Base-by-base conservation (phyloP, 306 rosid genomes). In the Dryas alaskensis region DNA sequence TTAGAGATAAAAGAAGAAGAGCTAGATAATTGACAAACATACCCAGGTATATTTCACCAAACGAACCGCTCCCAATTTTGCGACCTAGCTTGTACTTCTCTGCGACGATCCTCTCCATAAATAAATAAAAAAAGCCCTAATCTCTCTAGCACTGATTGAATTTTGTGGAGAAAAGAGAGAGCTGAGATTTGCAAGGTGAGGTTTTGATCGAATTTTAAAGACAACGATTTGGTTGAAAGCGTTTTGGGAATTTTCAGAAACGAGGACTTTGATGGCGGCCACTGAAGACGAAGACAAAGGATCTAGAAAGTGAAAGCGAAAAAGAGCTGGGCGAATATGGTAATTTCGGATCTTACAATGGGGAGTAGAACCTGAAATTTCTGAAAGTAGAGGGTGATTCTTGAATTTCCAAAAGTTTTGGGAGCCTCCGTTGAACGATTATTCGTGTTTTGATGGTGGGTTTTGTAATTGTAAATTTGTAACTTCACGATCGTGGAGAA, bases 61-160 rank as follows among this genome's bases (percentile, higher is more conserved):
- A 90, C 0, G 96, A 90, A 13, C 92, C 92, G 76, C 92, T 84
- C 1, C 96, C 96, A 27, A 90, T 88, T 81, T 88, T 90, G 67
- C 89, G 86, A 78, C 96, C 92, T 58, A 88, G 19, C 82, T 88
- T 90, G 78, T 60, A 90, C 82, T 84, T 86, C 3, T 84, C 91
- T 2, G 84, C 96, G 16, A 88, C 45, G 53, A 90, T 63, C 78
- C 91, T 82, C 82, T 90, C 91, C 96, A 90, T 90, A 12, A 52
- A 39, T 8, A 0, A 10, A 90, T 90, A 12, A 52, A 39, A 16
- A 10, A 60, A 60, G 45, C 70, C 51, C 61, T 49, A 40, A 22
- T 55, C 42, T 55, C 65, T 42, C 74, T 19, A 16, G 39, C 11
- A 27, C 67, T 3, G 66, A 58, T 14, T 16, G 67, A 46, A 46